Evolutionary conservation across 2,329 filamentous ascomycete species (phyloP), one percentile per base, ranked within the genome.

Genomic region (Claviceps paspali): DNA sequence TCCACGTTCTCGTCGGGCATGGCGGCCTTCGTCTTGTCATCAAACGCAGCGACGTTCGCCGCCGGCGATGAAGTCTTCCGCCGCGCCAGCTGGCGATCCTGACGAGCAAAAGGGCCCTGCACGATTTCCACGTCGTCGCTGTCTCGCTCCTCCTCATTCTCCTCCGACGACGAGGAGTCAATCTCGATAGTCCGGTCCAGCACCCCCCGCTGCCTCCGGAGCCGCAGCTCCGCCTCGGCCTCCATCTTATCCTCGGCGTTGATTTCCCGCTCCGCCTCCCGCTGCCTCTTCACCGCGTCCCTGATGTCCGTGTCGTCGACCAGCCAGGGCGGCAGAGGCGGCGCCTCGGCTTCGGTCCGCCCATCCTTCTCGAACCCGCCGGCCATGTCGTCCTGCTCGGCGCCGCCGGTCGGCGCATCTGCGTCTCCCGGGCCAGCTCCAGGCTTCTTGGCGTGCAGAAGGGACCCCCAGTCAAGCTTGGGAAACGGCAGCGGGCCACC

Each of bases 401-500:
- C 51, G 4, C 48, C 28, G 28, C 14, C 17, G n/a, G n/a, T n/a
- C n/a, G n/a, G n/a, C n/a, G n/a, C n/a, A n/a, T n/a, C n/a, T n/a
- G n/a, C n/a, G n/a, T n/a, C n/a, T n/a, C n/a, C n/a, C n/a, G n/a
- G n/a, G n/a, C n/a, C n/a, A n/a, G n/a, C n/a, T n/a, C n/a, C n/a
- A n/a, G n/a, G n/a, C n/a, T n/a, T n/a, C n/a, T n/a, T n/a, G n/a
- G n/a, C n/a, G n/a, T n/a, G n/a, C n/a, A n/a, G n/a, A n/a, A 67
- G 70, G 2, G 73, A 78, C 36, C 73, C 77, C 66, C 71, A 76
- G 31, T 81, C 76, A 2, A 94, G 67, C 51, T 85, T 88, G 47
- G 94, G 86, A 50, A 98, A 98, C 0, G 91, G 91, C 5, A 98
- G 58, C 0, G 87, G 85, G 0, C 88, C 88, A 45, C 74, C 73